Evolutionary conservation across 352 stramenopile species (phyloP), one percentile per base, ranked within the genome.

Genomic region (Pythium rhizo-oryzae): DNA sequence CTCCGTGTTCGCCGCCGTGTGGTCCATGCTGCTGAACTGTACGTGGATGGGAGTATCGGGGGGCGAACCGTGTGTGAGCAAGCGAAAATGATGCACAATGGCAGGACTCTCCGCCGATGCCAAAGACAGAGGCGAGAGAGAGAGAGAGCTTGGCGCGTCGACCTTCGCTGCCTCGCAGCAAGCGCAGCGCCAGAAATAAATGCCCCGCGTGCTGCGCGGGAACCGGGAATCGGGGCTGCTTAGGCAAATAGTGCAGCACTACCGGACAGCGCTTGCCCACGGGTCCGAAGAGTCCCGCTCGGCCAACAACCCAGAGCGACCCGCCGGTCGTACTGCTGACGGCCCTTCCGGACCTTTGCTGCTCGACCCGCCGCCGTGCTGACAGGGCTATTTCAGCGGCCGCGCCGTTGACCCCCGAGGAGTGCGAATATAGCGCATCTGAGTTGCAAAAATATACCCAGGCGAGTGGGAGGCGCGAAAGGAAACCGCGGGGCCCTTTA

Each of bases 61-160:
- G 58, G 41, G 24, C 57, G 41, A 69, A 35, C 50, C 30, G 35
- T 50, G 54, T 70, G 63, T 6, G 63, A n/a, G 63, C 54, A 24
- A 70, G 63, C 56, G 56, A 59, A 46, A 33, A 51, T 63, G 63
- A 70, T 70, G 63, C 63, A 28, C 63, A 70, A 70, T 70, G 63
- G 43, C 41, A 52, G 33, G 8, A 23, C 55, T 18, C 21, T 58
- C 43, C 50, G 50, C 35, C n/a, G 35, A 41, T 15, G 35, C 35
- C 28, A 33, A 33, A 33, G 28, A 33, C 28, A 6, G 28, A 33
- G 28, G 6, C 28, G 39, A 8, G 12, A 46, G 28, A 28, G 35
- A 49, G 35, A 49, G 53, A 59, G 33, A 46, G 23, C 19, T 25
- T 30, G 15, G 55, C 55, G 39, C 39, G n/a, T 30, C 16, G 23